Conservation (phyloP, 257 asterid species). For the Jaltomata sinuosa region DNA sequence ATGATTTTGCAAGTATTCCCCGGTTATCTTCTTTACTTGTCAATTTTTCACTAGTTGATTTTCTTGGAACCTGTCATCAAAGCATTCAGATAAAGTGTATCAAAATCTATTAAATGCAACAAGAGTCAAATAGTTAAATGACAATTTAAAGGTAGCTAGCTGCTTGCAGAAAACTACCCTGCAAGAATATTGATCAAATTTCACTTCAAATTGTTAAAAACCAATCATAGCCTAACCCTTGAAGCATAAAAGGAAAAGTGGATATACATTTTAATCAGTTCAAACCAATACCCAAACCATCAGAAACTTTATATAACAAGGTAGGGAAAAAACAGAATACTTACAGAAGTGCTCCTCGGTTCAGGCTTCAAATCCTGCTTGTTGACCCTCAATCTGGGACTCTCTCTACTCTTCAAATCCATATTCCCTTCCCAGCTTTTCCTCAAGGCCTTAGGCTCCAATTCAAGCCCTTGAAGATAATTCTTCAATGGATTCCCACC, state of each 20-base stretch:
- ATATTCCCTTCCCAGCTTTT: constrained; percentile 99
- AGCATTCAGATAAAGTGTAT: constrained; percentile 1
- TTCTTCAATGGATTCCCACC: constrained; percentile 50
- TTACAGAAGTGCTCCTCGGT: constrained; percentile 61
- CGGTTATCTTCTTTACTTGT: constrained; percentile 54
- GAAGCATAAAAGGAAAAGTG: background rate
- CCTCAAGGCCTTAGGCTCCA: constrained; percentile 88
- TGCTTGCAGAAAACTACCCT: background rate
- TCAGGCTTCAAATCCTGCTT: constrained; percentile 58
- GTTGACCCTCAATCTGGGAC: constrained; percentile 61
- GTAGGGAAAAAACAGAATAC: constrained; percentile 13
- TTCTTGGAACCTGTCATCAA: constrained; percentile 60
- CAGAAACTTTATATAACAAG: background rate
- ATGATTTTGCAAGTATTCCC: constrained; percentile 33
- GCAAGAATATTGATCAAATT: background rate
- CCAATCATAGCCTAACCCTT: background rate
- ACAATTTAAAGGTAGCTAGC: background rate
- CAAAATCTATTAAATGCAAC: background rate
- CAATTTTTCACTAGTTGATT: constrained; percentile 54
- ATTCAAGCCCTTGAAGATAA: constrained; percentile 58
- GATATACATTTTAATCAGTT: background rate
- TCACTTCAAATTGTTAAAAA: background rate
- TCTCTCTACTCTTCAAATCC: constrained; percentile 70
- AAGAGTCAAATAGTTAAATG: background rate
- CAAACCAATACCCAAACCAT: background rate